phyloP scores from a whole-genome alignment of 2,329 filamentous ascomycete genomes.

The Alternaria atra region DNA sequence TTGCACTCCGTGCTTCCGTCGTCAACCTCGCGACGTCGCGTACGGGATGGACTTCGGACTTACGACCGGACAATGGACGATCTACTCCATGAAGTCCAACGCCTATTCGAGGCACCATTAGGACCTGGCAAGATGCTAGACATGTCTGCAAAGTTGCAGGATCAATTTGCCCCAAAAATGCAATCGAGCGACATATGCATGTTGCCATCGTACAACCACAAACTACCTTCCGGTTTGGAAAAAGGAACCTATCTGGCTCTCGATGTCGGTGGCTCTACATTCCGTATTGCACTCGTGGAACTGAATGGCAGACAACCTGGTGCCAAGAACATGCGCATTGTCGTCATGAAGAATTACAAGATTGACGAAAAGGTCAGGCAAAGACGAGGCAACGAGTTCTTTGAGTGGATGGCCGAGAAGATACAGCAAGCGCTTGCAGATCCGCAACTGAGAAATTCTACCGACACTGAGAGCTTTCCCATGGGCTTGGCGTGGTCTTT shows the following conservation, averaged over 20 bases:
- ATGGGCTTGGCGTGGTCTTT: constrained; percentile 74
- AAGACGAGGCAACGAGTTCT: constrained; percentile 66
- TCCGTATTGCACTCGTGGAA: constrained; percentile 69
- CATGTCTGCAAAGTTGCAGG: constrained; percentile 57
- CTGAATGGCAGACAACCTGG: constrained; percentile 59
- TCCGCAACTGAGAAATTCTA: constrained; percentile 50
- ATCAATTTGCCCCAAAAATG: constrained; percentile 64
- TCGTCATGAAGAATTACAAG: constrained; percentile 62
- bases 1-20: constrained; percentile 50
- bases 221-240: constrained; percentile 67
- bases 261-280: constrained; percentile 73
- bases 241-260: constrained; percentile 68
- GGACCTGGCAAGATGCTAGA: constrained; percentile 52
- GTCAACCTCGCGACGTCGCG: constrained; percentile 44
- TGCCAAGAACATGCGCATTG: constrained; percentile 61
- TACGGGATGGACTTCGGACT: constrained; percentile 50
- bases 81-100: constrained; percentile 55
- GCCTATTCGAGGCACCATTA: constrained; percentile 56
- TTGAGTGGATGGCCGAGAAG: constrained; percentile 72
- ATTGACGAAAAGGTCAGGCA: constrained; percentile 66
- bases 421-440: constrained; percentile 64
- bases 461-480: constrained; percentile 55
- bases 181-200: constrained; percentile 68
- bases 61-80: constrained; percentile 59
- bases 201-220: constrained; percentile 71